A percentile compares a stretch with the other conserved stretches of the same genome.
These are phyloP conservation scores for Trichoderma citrinoviride DNA, from an alignment of 2,329 filamentous ascomycete genomes.

Conservation along the genomic window DNA sequence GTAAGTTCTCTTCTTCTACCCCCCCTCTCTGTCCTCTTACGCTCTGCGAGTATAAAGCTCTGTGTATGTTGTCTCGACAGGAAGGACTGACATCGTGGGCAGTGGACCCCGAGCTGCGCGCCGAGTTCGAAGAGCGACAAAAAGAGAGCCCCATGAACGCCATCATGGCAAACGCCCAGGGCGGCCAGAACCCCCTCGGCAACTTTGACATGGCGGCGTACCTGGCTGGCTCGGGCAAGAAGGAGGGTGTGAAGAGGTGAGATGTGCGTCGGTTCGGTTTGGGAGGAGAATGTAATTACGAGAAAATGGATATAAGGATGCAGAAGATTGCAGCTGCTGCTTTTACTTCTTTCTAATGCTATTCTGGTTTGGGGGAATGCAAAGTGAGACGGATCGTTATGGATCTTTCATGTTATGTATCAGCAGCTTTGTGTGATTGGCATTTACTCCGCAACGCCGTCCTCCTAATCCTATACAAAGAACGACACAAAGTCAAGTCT, in stretches of 20 bases:
- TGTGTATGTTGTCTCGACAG: not conserved
- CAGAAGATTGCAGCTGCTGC: too few relatives aligned
- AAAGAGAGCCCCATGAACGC: conserved; percentile 68
- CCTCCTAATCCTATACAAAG: conserved; percentile 1
- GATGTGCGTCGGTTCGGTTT: too few relatives aligned
- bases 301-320: too few relatives aligned
- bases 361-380: not conserved
- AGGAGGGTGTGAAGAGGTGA: conserved; percentile 32
- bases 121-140: conserved; percentile 89
- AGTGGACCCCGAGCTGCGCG: conserved; percentile 97
- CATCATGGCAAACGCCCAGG: conserved; percentile 44
- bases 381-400: not conserved
- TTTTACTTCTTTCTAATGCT: too few relatives aligned
- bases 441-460: conserved; percentile 12
- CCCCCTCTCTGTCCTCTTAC: not conserved
- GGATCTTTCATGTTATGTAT: not conserved
- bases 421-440: conserved; percentile 3
- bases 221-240: conserved; percentile 55
- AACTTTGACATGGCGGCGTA: conserved; percentile 64
- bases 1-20: conserved; percentile 58
- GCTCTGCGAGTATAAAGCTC: not conserved
- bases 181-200: conserved; percentile 44
- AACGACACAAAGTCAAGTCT: not conserved
- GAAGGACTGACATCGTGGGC: conserved; percentile 23
- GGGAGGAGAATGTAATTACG: not conserved